Evolutionary conservation across 257 asterid genomes (phyloP), one percentile per base, ranked within the genome.

Genomic region (Lithospermum erythrorhizon): DNA sequence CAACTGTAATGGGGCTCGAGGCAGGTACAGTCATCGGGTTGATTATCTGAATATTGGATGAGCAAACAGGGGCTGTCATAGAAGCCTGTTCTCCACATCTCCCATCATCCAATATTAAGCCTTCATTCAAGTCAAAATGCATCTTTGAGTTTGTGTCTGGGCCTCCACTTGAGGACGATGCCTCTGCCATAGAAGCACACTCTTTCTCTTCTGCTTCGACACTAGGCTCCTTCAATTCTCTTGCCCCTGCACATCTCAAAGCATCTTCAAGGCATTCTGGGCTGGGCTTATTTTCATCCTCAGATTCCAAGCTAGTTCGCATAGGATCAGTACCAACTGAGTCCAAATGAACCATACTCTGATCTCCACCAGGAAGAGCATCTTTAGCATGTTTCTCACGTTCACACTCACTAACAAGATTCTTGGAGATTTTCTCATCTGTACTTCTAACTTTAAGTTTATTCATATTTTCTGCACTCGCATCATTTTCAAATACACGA

Each of bases 111-210:
- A 71, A 73, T 68, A 60, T 58, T 24, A 84, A 70, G 52, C 87
- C 91, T 76, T 89, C 97, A 62, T 89, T 89, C 68, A 89, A 78
- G 71, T 89, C 97, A 47, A 89, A 87, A 61, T 72, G 72, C 54
- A 89, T 20, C 80, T 76, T 89, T 62, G 75, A 69, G 60, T 73
- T 69, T 1, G 59, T 18, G 59, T 68, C 83, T 30, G 80, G 55
- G 21, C 21, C 21, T 14, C 21, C 73, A 70, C 74, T 62, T 4
- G 69, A 67, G 30, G 81, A 58, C 47, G 60, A 64, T 6, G 68
- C 45, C 29, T 48, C 81, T 2, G 27, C 70, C 53, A 21, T 57
- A n/a, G 75, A 59, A 55, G 63, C 72, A 63, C 27, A 63, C 11
- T 67, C 74, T 52, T 48, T 70, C 20, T 35, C 65, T 53, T 74